Conservation (phyloP, 2,329 filamentous ascomycete genomes). For the Fusarium sp. region DNA sequence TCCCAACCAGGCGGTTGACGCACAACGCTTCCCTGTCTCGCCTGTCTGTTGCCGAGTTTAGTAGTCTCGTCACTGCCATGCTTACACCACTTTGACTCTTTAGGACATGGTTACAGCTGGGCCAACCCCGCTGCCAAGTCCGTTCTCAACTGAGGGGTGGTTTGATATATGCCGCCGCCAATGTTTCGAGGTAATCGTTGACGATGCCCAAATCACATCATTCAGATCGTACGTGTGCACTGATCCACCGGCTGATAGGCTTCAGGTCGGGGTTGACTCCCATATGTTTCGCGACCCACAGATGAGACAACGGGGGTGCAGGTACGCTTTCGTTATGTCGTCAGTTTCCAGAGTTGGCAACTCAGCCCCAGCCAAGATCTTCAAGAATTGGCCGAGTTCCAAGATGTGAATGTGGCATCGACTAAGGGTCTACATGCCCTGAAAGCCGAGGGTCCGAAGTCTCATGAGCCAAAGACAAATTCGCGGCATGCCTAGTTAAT, state of each 20-base stretch:
- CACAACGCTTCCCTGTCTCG: constrained; percentile 41
- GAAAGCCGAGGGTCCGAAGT: constrained; percentile 25
- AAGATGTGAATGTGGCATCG: constrained; percentile 43
- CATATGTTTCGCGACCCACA: constrained; percentile 40
- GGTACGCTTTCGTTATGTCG: constrained; percentile 34
- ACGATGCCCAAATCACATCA: constrained; percentile 49
- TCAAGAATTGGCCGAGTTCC: constrained; percentile 15
- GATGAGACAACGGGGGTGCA: constrained; percentile 34
- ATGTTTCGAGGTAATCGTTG: constrained; percentile 46
- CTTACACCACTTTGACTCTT: constrained; percentile 42
- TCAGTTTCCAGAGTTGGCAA: constrained; percentile 40
- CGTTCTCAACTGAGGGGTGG: constrained; percentile 42
- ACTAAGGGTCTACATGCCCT: constrained; percentile 50
- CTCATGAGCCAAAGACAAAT: constrained; percentile 52
- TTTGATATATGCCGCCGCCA: constrained; percentile 45
- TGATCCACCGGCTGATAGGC: constrained; percentile 43
- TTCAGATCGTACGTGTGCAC: constrained; percentile 46
- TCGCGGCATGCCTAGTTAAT: constrained; percentile 56
- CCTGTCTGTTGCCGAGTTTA: constrained; percentile 42
- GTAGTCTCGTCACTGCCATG: constrained; percentile 37
- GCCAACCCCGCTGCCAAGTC: constrained; percentile 42
- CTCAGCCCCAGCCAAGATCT: constrained; percentile 25
- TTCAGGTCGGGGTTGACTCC: constrained; percentile 34
- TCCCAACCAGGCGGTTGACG: constrained; percentile 48
- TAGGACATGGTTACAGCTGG: constrained; percentile 37